Evolutionary conservation across 2,329 filamentous ascomycete species (phyloP).

Genomic region (Fusarium sp.): DNA sequence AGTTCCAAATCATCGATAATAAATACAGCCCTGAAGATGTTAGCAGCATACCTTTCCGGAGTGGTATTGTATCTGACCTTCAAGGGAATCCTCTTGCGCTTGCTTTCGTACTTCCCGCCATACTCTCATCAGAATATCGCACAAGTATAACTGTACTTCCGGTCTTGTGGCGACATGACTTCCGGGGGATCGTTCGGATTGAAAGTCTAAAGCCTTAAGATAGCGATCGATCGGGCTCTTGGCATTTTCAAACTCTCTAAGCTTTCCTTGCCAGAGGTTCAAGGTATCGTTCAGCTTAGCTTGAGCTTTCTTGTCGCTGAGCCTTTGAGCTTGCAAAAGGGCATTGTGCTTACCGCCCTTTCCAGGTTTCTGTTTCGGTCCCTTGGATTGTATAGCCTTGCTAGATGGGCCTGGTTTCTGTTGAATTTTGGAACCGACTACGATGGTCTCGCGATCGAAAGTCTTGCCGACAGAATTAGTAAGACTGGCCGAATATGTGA

Average conservation of each 20-base stretch:
- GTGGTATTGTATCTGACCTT: neutral
- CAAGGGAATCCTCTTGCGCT: neutral
- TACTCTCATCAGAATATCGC: conserved; percentile 4
- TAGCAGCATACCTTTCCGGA: neutral
- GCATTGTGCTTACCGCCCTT: conserved; percentile 55
- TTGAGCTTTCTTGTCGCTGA: conserved; percentile 52
- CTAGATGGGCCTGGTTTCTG: neutral
- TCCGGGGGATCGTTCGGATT: conserved; percentile 45
- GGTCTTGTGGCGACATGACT: neutral
- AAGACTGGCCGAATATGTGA: conserved; percentile 76
- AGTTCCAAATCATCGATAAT: conserved; percentile 44
- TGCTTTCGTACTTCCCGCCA: conserved; percentile 2
- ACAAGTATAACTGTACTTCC: conserved; percentile 16
- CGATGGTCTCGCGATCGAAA: conserved; percentile 74
- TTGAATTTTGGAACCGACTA: conserved; percentile 52
- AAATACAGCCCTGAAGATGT: conserved; percentile 37
- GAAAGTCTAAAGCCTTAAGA: conserved; percentile 61
- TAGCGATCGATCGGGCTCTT: conserved; percentile 59
- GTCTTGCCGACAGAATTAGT: conserved; percentile 73
- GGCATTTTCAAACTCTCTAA: conserved; percentile 62
- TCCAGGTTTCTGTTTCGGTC: conserved; percentile 43
- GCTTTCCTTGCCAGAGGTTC: conserved; percentile 59
- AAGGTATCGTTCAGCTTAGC: conserved; percentile 50
- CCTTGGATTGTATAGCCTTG: conserved; percentile 11
- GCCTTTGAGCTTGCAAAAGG: conserved; percentile 50